These are phyloP conservation scores for Backusella psychrophila DNA, from an alignment of 192 early-diverging fungal genomes.

Conservation along the genomic window DNA sequence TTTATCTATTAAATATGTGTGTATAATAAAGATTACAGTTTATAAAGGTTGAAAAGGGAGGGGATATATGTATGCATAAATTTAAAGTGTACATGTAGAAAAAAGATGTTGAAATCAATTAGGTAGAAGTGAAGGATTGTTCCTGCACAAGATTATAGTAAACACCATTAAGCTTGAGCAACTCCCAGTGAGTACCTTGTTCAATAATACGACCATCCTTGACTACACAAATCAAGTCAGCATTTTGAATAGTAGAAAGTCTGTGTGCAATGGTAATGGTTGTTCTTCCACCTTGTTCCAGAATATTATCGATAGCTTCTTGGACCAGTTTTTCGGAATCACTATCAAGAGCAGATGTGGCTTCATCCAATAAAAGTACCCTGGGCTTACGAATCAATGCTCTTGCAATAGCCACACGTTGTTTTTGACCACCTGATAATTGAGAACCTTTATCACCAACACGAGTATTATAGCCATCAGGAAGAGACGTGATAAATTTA, in stretches of 20 bases:
- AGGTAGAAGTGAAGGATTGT: constrained; percentile 47
- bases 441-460: constrained; percentile 69
- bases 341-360: constrained; percentile 71
- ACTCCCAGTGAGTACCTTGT: constrained; percentile 74
- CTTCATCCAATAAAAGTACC: constrained; percentile 83
- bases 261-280: constrained; percentile 75
- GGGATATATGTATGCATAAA: neutral
- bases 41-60: neutral
- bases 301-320: constrained; percentile 62
- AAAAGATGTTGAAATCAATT: neutral
- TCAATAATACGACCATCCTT: constrained; percentile 65
- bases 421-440: constrained; percentile 69
- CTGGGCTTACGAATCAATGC: constrained; percentile 86
- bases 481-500: constrained; percentile 51
- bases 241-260: constrained; percentile 71
- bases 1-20: neutral
- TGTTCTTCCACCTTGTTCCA: constrained; percentile 57
- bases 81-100: neutral
- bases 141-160: constrained; percentile 61
- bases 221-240: constrained; percentile 85
- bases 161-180: constrained; percentile 59
- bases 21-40: neutral
- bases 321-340: constrained; percentile 71
- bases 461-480: constrained; percentile 62
- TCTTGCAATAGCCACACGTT: constrained; percentile 84